These are phyloP conservation scores for Berkeleyomyces rouxiae DNA, from an alignment of 2,329 filamentous ascomycete genomes.

Conservation along the genomic window DNA sequence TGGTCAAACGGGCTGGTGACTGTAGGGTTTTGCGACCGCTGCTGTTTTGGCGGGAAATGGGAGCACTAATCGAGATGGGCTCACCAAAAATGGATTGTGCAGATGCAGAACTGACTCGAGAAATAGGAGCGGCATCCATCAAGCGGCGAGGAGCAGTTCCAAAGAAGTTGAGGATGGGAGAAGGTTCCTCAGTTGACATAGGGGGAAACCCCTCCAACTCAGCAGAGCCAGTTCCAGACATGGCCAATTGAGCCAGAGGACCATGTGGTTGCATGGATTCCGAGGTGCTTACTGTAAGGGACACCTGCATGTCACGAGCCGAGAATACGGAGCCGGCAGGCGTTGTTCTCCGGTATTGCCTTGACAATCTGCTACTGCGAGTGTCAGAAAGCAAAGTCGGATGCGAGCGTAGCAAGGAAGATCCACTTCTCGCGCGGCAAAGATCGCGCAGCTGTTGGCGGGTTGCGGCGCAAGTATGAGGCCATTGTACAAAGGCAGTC, in stretches of 20 bases:
- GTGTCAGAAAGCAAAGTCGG: slow-evolving; percentile 37
- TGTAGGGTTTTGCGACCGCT: slow-evolving; percentile 34
- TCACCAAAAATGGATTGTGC: slow-evolving; percentile 20
- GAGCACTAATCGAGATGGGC: slow-evolving; percentile 2
- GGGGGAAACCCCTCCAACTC: slow-evolving; percentile 6
- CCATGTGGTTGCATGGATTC: slow-evolving; percentile 48
- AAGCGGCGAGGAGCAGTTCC: slow-evolving; percentile 17
- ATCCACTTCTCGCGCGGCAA: slow-evolving; percentile 37
- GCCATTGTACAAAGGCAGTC: slow-evolving; percentile 30
- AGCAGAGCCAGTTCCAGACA: slow-evolving; percentile 21
- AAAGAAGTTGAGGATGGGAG: slow-evolving; percentile 10
- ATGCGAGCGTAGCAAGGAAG: slow-evolving; percentile 26
- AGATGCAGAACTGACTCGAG: slow-evolving; percentile 33
- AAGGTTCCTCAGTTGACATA: slow-evolving; percentile 3
- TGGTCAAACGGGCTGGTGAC: slow-evolving; percentile 35
- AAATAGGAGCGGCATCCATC: slow-evolving; percentile 38
- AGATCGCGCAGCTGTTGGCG: slow-evolving; percentile 45
- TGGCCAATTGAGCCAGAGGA: slow-evolving; percentile 42
- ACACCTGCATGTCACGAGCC: slow-evolving; percentile 45
- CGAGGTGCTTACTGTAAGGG: slow-evolving; percentile 44
- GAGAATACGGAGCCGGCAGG: slow-evolving; percentile 37
- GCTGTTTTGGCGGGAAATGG: slow-evolving; percentile 25
- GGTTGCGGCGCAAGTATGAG: slow-evolving; percentile 46
- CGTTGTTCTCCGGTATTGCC: slow-evolving; percentile 31
- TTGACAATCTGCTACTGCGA: slow-evolving; percentile 33